Conservation (phyloP, 768 basidiomycete genomes). For the Lactarius hengduanensis region DNA sequence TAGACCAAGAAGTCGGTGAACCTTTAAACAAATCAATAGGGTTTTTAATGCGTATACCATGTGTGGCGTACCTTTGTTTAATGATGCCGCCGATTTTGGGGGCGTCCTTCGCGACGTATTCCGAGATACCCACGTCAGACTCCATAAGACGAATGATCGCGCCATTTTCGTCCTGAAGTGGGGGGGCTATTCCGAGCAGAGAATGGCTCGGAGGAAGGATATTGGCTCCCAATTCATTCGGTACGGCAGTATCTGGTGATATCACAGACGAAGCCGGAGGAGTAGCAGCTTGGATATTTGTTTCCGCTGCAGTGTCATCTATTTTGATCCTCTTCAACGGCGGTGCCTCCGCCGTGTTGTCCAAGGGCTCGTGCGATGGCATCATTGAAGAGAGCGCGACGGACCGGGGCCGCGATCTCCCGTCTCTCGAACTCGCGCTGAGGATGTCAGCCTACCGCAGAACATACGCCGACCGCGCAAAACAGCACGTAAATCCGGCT, state of each 20-base stretch:
- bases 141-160: conserved; percentile 63
- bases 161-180: conserved; percentile 48
- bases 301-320: conserved; percentile 27
- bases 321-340: conserved; percentile 42
- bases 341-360: conserved; percentile 30
- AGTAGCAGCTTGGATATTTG: conserved; percentile 16
- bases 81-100: conserved; percentile 87
- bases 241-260: conserved; percentile 9
- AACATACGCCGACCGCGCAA: conserved; percentile 63
- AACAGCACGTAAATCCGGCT: conserved; percentile 64
- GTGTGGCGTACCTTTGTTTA: conserved; percentile 77
- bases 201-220: conserved; percentile 72
- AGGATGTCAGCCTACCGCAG: conserved; percentile 37
- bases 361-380: conserved; percentile 28
- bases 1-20: conserved; percentile 97
- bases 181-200: conserved; percentile 58
- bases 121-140: conserved; percentile 85
- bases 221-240: conserved; percentile 17
- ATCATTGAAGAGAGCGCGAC: neutral
- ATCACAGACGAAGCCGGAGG: conserved; percentile 31
- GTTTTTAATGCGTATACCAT: conserved; percentile 7
- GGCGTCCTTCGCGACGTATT: conserved; percentile 72
- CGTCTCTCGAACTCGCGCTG: neutral
- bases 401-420: neutral
- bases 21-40: conserved; percentile 42